phyloP scores from a whole-genome alignment of 2,329 filamentous ascomycete genomes.

The Colletotrichum horii region DNA sequence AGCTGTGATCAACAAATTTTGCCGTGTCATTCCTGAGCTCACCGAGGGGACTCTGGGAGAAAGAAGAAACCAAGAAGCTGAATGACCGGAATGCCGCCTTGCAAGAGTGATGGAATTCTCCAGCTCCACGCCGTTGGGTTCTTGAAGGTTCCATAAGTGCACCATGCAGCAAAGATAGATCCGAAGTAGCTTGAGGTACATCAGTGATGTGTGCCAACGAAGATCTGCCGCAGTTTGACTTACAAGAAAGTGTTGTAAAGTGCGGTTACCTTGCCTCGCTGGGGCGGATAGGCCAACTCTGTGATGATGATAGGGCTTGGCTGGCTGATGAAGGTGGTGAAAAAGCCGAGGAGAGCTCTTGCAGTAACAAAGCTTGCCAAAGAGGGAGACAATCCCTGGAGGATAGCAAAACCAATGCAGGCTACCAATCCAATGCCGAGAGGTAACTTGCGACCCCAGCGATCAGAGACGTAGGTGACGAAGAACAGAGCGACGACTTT shows the following conservation, averaged over 20 bases:
- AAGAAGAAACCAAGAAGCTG: conserved; percentile 5
- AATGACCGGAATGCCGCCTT: conserved; percentile 45
- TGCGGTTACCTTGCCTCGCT: conserved; percentile 34
- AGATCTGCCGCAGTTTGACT: background rate
- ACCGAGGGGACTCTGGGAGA: conserved; percentile 61
- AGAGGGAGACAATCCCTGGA: conserved; percentile 27
- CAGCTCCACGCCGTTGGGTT: conserved; percentile 37
- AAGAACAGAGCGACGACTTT: conserved; percentile 13
- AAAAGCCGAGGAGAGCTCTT: conserved; percentile 37
- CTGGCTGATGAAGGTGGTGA: conserved; percentile 31
- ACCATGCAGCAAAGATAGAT: conserved; percentile 31
- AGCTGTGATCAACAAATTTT: background rate
- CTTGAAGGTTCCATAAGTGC: conserved; percentile 31
- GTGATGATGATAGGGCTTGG: conserved; percentile 37
- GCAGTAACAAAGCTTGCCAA: conserved; percentile 35
- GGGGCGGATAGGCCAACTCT: conserved; percentile 38
- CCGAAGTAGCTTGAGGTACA: conserved; percentile 36
- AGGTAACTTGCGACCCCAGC: conserved; percentile 37
- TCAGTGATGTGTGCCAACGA: background rate
- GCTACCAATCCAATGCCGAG: conserved; percentile 34
- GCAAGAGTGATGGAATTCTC: conserved; percentile 29
- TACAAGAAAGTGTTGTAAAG: conserved; percentile 49
- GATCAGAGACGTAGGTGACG: conserved; percentile 31
- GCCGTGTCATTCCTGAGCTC: fast-evolving
- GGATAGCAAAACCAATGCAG: conserved; percentile 32